Evolutionary conservation across 2,329 filamentous ascomycete species (phyloP), one percentile per base, ranked within the genome.

Genomic region (Fusarium subglutinans): DNA sequence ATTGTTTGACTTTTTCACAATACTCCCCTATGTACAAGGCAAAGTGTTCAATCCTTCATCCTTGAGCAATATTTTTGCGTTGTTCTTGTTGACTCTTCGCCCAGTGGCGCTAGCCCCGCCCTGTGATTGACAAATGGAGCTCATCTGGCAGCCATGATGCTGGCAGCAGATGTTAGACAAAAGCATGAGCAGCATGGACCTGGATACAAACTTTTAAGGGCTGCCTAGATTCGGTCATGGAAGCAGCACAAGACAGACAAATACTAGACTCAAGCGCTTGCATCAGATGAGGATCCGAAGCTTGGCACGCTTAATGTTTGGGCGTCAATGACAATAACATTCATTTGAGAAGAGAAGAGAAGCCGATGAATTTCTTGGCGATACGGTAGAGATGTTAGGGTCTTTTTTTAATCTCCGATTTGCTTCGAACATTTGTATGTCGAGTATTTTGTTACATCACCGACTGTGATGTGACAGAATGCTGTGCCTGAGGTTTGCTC

Each of bases 381-480:
- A 22, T 10, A 11, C 5, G 1, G 4, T 28, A 26, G 6, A 48
- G 0, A 0, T 7, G 8, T 10, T 11, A 1, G 22, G 0, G 4
- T 28, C 12, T 33, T 10, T 10, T 26, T 15, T 3, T 26, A 10
- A 1, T 8, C 9, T 26, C 2, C 3, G 24, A 28, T 8, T 8
- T 28, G 7, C 8, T 2, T 6, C 7, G 28, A 8, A 28, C 8
- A 28, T 28, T 7, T 28, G 28, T 28, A 3, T 1, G 28, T 2
- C 8, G 28, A 8, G 28, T 8, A 1, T 28, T 28, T 3, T 28
- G 28, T 28, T 28, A 28, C 8, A 3, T 3, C 7, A 28, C n/a
- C n/a, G n/a, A n/a, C n/a, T n/a, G n/a, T n/a, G n/a, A n/a, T n/a
- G n/a, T n/a, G n/a, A n/a, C n/a, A n/a, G n/a, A n/a, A n/a, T n/a